Percentiles rank a stretch among this genome's conserved stretches.
Conservation (phyloP, 768 basidiomycete genomes). For the Psilocybe sp. region DNA sequence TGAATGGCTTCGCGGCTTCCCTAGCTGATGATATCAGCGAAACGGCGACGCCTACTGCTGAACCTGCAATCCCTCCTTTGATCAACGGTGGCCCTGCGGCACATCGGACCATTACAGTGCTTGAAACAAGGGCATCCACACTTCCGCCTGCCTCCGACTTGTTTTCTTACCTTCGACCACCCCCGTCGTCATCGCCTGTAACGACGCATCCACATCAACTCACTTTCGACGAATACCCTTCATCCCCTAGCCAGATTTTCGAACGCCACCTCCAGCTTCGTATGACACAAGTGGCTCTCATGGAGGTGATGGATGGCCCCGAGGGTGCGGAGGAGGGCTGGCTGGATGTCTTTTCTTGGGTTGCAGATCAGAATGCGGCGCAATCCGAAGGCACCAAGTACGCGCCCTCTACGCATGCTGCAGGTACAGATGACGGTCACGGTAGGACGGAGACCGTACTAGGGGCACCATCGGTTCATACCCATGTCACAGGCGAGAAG, state of each 20-base stretch:
- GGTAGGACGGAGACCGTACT: background rate
- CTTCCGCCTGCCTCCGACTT: conserved; percentile 37
- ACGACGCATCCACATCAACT: conserved; percentile 2
- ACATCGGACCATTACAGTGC: background rate
- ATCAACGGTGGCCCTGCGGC: background rate
- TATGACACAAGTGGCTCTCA: conserved; percentile 80
- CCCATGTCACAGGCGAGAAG: conserved; percentile 1
- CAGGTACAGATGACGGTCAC: conserved; percentile 11
- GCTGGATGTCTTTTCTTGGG: conserved; percentile 85
- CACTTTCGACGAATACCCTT: conserved; percentile 26
- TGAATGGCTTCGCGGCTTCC: too few relatives aligned
- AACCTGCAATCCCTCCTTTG: too few relatives aligned
- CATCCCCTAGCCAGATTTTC: conserved; percentile 59
- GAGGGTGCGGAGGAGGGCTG: conserved; percentile 80
- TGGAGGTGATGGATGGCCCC: conserved; percentile 81
- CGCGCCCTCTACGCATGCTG: conserved; percentile 2
- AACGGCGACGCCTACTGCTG: too few relatives aligned
- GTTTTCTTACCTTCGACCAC: conserved; percentile 11
- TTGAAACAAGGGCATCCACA: conserved; percentile 13
- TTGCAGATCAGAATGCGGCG: conserved; percentile 55
- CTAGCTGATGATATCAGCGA: too few relatives aligned
- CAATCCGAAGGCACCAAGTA: background rate
- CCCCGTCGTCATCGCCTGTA: background rate
- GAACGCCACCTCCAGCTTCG: conserved; percentile 83
- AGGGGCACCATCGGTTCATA: background rate